Evolutionary conservation across 495 filamentous ascomycete species (phyloP), one percentile per base, ranked within the genome.

Genomic region (Tetracladium setigerum): DNA sequence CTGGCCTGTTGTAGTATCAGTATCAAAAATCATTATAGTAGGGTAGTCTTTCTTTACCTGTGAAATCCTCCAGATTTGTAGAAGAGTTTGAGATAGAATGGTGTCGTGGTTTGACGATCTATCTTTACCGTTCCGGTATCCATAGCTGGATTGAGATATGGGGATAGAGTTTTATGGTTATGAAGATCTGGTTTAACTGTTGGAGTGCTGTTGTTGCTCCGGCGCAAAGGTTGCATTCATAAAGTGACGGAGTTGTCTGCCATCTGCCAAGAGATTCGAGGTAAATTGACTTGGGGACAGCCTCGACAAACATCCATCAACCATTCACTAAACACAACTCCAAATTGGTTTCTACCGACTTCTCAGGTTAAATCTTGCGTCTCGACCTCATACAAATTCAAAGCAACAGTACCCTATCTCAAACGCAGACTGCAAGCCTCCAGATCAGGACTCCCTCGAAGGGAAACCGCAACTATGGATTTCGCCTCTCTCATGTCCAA

Each of bases 71-170:
- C 78, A 6, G 68, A 73, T 48, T 81, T 76, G 68, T 94, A 94
- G 72, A 91, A 95, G 55, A 96, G 78, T 62, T 86, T 91, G 13
- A 98, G 73, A 58, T 90, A 80, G 70, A 96, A 95, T 33, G 92
- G 92, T 1, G 84, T 80, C 30, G 83, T 88, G 34, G 78, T 72
- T 67, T 88, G 79, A 61, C 88, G 79, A 66, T 88, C 78, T 50
- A 83, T 62, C 51, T 76, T 76, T 38, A 44, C 30, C 10, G 63
- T 41, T 14, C 44, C 16, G 27, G 36, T 18, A 13, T 51, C 39
- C 47, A 55, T 44, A 41, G 39, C 31, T 15, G 32, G 18, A 30
- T 49, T 4, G 49, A 51, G 49, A 49, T 59, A 56, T 41, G 7
- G 7, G 30, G 19, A 40, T 18, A 19, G 18, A 34, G 6, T 7